Percentiles rank a stretch among this genome's conserved stretches.
Conservation (phyloP, 192 early-diverging fungal species). For the Backusella circina region DNA sequence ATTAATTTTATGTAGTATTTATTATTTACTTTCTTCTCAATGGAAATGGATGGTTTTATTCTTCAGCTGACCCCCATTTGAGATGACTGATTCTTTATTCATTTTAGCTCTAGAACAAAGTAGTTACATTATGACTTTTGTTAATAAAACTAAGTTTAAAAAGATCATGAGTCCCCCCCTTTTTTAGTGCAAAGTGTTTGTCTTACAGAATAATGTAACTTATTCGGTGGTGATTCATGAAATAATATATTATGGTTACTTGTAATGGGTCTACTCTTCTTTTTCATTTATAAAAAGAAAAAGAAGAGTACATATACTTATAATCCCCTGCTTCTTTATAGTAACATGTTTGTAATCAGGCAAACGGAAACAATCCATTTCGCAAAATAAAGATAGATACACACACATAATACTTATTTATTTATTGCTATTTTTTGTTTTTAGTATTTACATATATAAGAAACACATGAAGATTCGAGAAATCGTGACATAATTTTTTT, state of each 20-base stretch:
- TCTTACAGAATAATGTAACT: not conserved
- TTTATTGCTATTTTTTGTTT: not conserved
- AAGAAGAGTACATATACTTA: not conserved
- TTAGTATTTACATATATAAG: not conserved
- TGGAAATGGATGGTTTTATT: not conserved
- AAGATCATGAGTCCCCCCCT: not conserved
- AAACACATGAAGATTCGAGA: not conserved
- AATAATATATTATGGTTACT: not conserved
- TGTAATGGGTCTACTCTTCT: not conserved
- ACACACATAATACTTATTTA: not conserved
- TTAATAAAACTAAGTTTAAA: not conserved
- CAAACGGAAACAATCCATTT: not conserved
- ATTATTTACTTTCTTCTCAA: not conserved
- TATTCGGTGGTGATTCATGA: not conserved
- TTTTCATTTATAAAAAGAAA: not conserved
- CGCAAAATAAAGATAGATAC: not conserved
- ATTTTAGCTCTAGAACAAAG: not conserved
- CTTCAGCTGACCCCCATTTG: not conserved
- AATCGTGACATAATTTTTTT: not conserved
- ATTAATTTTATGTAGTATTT: not conserved
- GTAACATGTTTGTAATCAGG: not conserved
- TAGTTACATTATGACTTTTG: not conserved
- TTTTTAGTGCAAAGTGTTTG: not conserved
- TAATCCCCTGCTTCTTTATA: no score
- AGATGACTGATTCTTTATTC: not conserved